Evolutionary conservation across 163 green algal species (phyloP), one percentile per base, ranked within the genome.

Genomic region (Coccomyxa subellipsoidea): DNA sequence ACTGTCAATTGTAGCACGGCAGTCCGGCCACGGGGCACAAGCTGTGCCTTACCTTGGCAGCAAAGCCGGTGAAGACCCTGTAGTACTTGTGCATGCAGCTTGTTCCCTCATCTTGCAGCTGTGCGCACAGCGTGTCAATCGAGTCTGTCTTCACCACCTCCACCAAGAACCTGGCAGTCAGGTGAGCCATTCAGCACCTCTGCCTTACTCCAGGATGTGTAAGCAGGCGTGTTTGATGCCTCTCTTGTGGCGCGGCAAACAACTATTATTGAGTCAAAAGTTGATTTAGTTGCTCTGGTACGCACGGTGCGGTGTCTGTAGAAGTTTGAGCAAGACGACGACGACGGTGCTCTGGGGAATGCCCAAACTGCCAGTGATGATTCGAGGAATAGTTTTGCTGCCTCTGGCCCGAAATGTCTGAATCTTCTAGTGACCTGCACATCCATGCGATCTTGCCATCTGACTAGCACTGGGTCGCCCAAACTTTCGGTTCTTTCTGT

Each of bases 111-210:
- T 32, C 73, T 34, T 36, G 25, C 47, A 89, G 80, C 54, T 85
- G 77, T n/a, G 79, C 29, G 80, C 88, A 91, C 31, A 91, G 84
- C 5, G 29, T 53, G 12, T 76, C 37, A 23, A 89, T 70, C 4
- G 72, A 82, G 27, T 81, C 78, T 21, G n/a, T 76, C 25, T 73
- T 32, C 54, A 73, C 71, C 0, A 90, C 76, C 71, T 85, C 82
- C 69, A 90, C 83, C 35, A 90, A 83, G 83, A 86, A 90, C 69
- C 79, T 83, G 79, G 37, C 31, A 12, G 40, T 59, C 15, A 18
- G 47, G 3, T 21, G 47, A n/a, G n/a, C n/a, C n/a, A n/a, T n/a
- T n/a, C 47, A 27, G 47, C 47, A 8, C 23, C 5, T 59, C 47
- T 59, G 47, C 1, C 47, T 21, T 27, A 59, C 21, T 59, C 23